Conservation (phyloP, 2,329 filamentous ascomycete species). For the Akanthomyces muscarius region DNA sequence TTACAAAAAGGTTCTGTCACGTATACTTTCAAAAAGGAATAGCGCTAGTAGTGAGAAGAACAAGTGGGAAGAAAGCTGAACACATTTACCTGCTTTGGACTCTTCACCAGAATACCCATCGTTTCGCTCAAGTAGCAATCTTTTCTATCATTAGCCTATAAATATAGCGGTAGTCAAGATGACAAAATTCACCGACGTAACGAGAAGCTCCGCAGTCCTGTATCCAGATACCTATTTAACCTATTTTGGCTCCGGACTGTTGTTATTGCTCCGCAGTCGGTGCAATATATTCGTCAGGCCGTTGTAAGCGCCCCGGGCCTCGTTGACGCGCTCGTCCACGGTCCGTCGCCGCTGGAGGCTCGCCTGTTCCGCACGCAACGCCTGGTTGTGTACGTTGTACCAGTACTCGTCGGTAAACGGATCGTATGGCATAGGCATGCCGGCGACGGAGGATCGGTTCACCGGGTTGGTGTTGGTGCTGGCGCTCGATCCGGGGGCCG, state of each 20-base stretch:
- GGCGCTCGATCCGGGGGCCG: neutral
- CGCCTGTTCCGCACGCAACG: neutral
- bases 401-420: neutral
- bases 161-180: too few relatives aligned
- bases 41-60: too few relatives aligned
- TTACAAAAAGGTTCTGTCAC: neutral
- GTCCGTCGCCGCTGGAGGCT: neutral
- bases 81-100: too few relatives aligned
- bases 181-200: too few relatives aligned
- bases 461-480: too few relatives aligned
- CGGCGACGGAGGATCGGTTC: neutral
- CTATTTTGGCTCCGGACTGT: neutral
- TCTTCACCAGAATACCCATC: too few relatives aligned
- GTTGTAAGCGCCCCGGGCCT: slow-evolving; percentile 9
- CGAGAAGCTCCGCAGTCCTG: too few relatives aligned
- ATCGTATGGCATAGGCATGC: neutral
- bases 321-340: neutral
- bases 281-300: neutral
- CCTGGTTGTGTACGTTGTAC: neutral
- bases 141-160: too few relatives aligned
- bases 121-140: too few relatives aligned
- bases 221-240: too few relatives aligned
- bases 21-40: neutral
- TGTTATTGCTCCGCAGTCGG: neutral
- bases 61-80: too few relatives aligned